Percentiles rank a stretch among this genome's conserved stretches.
These are phyloP conservation scores for Suillus bovinus DNA, from an alignment of 768 basidiomycete species.

Conservation along the genomic window DNA sequence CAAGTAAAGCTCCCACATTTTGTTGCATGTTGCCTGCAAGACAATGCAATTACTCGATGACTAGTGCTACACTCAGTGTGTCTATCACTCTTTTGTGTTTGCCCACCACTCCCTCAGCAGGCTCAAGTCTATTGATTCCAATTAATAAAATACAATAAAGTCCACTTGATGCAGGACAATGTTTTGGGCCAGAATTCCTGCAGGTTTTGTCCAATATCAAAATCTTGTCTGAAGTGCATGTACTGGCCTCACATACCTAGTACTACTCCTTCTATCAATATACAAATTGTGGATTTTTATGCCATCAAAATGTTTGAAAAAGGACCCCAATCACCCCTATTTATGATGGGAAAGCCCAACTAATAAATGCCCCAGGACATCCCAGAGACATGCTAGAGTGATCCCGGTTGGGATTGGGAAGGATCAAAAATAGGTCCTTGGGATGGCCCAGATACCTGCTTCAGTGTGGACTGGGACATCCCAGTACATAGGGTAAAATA, in stretches of 20 bases:
- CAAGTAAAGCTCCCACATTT: too few relatives aligned
- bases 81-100: not conserved
- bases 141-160: too few relatives aligned
- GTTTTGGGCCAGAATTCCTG: too few relatives aligned
- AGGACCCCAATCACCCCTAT: not conserved
- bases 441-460: not conserved
- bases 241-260: not conserved
- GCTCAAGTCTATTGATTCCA: not conserved
- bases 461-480: not conserved
- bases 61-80: not conserved
- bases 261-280: not conserved
- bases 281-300: not conserved
- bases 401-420: not conserved
- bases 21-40: not conserved
- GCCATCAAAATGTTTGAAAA: not conserved
- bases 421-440: not conserved
- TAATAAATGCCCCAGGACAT: not conserved
- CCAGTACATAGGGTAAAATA: not conserved
- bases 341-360: not conserved
- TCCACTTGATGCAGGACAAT: too few relatives aligned
- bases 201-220: not conserved
- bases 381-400: not conserved
- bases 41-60: not conserved
- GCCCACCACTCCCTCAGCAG: not conserved
- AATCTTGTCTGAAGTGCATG: not conserved